A percentile compares a stretch with the other conserved stretches of the same genome.
Conservation (phyloP, 2,329 filamentous ascomycete species). For the Fusarium agapanthi region DNA sequence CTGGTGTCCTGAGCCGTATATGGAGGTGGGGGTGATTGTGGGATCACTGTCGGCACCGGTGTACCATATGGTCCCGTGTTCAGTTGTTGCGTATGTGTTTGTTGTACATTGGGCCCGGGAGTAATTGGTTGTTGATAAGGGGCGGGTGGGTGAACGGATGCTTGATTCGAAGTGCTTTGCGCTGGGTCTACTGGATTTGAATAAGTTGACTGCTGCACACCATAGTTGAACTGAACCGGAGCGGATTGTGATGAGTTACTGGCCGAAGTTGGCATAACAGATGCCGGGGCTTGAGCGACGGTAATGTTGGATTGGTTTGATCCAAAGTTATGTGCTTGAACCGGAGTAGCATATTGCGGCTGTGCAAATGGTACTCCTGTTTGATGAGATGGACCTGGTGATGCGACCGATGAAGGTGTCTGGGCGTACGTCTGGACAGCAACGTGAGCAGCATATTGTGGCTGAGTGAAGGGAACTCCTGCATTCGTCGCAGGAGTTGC, state of each 20-base stretch:
- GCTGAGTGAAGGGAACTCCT: slow-evolving; percentile 24
- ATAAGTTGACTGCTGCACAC: slow-evolving; percentile 35
- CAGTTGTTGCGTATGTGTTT: slow-evolving; percentile 14
- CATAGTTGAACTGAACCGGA: slow-evolving; percentile 24
- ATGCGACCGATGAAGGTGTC: neutral
- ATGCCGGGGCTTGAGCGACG: neutral
- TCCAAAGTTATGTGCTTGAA: slow-evolving; percentile 19
- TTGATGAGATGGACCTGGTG: slow-evolving; percentile 5
- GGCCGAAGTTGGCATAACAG: neutral
- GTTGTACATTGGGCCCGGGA: slow-evolving; percentile 5
- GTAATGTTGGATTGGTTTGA: slow-evolving; percentile 2
- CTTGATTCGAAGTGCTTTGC: neutral
- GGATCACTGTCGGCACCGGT: neutral
- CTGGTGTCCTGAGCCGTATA: slow-evolving; percentile 28
- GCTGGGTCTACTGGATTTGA: slow-evolving; percentile 5
- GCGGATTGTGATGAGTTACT: slow-evolving; percentile 13
- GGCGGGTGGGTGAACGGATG: neutral
- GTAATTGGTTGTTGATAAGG: slow-evolving; percentile 21
- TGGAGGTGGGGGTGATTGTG: slow-evolving; percentile 38
- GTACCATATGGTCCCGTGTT: slow-evolving; percentile 7
- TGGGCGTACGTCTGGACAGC: slow-evolving; percentile 16
- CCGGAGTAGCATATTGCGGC: slow-evolving; percentile 30
- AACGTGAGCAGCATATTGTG: slow-evolving; percentile 33
- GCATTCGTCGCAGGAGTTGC: slow-evolving; percentile 13
- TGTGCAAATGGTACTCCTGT: slow-evolving; percentile 29